Conservation (phyloP, 2,329 filamentous ascomycete species). For the Cytospora piceicola region DNA sequence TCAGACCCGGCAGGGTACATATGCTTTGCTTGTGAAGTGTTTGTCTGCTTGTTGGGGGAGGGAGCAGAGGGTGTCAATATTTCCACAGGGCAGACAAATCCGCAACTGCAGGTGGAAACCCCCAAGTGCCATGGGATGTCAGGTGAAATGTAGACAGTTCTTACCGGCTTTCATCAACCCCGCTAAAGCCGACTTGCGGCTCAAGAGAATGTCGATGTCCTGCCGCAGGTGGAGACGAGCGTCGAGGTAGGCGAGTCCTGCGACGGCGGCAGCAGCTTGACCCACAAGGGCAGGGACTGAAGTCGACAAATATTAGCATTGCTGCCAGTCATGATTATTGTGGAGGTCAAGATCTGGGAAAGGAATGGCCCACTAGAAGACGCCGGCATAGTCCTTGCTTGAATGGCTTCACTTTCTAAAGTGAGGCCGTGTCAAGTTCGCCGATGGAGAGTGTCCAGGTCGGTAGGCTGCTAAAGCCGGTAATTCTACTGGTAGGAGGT, state of each 20-base stretch:
- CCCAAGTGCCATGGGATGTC: too few species aligned
- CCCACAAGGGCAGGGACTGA: conserved; percentile 17
- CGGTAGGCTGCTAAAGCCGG: background rate
- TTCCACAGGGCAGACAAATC: background rate
- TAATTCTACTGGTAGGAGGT: background rate
- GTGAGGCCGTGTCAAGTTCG: background rate
- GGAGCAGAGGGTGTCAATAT: conserved; percentile 30
- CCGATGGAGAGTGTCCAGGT: background rate
- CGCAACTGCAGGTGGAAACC: background rate
- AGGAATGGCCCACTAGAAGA: conserved; percentile 5
- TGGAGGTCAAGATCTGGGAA: background rate
- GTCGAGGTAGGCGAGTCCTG: conserved; percentile 62
- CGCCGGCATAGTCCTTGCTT: conserved; percentile 4
- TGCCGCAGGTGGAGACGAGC: conserved; percentile 70
- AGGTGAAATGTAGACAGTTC: conserved; percentile 15
- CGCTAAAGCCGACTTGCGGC: conserved; percentile 47
- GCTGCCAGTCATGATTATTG: background rate
- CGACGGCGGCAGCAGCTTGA: conserved; percentile 32
- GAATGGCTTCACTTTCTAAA: background rate
- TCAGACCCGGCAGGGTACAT: conserved; percentile 12
- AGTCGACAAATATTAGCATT: background rate
- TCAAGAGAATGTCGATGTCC: conserved; percentile 57
- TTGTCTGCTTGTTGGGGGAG: background rate
- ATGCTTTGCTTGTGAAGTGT: background rate
- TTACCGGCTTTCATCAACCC: conserved; percentile 54